Evolutionary conservation across 2,329 filamentous ascomycete genomes (phyloP), one percentile per base, ranked within the genome.

Genomic region (Colletotrichum spinosum): DNA sequence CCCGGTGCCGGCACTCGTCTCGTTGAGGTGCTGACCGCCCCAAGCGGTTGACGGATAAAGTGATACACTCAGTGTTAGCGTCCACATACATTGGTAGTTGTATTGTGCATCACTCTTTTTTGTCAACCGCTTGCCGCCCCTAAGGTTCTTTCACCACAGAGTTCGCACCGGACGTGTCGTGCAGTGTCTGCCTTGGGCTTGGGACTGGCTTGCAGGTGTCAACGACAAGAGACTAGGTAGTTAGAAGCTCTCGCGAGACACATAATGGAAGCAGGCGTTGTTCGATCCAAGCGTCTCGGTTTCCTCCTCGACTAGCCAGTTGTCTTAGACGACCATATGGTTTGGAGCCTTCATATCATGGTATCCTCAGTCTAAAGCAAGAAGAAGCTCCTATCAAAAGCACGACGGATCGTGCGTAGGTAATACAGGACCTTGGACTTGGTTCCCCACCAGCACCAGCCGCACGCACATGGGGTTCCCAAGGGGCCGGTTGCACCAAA

Each of bases 401-500:
- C 25, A 25, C 25, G 25, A 25, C 25, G 4, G 25, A 25, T 25
- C 4, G 25, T 25, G 4, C 4, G 25, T 25, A 25, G 5, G 25
- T 25, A 50, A 58, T 7, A 11, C 17, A 33, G 45, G 34, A 15
- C 46, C 62, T 25, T 25, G 25, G 25, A 25, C 25, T 4, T 25
- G 25, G 25, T 25, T 25, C 25, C 25, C 25, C 25, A 25, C 25
- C 25, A 25, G 25, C 57, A 42, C 58, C 34, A 25, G 39, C 25
- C 58, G 51, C 57, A 61, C 38, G 34, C 37, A 61, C 51, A 46
- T 25, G 25, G 25, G n/a, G 50, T 52, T 62, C 58, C 62, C 62
- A 56, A 62, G 52, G 52, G 52, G 52, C 58, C 57, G 62, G 62
- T 65, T 65, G 62, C 62, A 65, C 61, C 57, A 65, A 65, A 41